A percentile compares a stretch with the other conserved stretches of the same genome.
phyloP scores from a whole-genome alignment of 495 filamentous ascomycete genomes.

The Aspergillus diversus region DNA sequence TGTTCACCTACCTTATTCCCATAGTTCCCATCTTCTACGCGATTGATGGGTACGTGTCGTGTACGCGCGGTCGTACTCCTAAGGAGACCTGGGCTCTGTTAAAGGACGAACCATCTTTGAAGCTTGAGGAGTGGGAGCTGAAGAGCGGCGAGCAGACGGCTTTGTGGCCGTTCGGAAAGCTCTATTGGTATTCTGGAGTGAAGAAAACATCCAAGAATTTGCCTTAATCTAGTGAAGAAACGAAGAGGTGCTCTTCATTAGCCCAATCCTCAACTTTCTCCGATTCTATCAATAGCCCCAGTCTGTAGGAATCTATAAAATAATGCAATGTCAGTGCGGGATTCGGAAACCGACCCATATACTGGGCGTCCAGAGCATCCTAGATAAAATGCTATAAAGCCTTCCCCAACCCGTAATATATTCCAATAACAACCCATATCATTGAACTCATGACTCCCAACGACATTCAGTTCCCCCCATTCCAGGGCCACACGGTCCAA shows the following conservation, averaged over 20 bases:
- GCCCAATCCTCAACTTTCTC: not conserved
- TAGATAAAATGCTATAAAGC: not conserved
- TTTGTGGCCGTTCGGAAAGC: slow-evolving; percentile 1
- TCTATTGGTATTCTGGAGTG: not conserved
- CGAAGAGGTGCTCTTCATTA: too few species aligned
- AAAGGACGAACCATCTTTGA: not conserved
- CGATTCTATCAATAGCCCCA: not conserved
- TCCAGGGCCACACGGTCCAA: not conserved
- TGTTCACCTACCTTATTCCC: not conserved
- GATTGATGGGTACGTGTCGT: slow-evolving; percentile 1
- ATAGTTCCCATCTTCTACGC: not conserved
- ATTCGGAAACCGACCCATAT: not conserved
- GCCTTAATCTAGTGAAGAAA: too few species aligned
- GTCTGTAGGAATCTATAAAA: not conserved
- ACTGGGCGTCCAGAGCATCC: not conserved
- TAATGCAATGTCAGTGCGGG: not conserved
- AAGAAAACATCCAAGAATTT: too few species aligned
- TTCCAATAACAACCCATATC: not conserved
- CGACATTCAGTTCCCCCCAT: not conserved
- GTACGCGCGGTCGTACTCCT: not conserved
- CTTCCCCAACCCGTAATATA: not conserved
- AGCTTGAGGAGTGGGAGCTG: not conserved
- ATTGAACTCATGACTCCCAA: not conserved
- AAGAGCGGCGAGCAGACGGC: slow-evolving; percentile 5
- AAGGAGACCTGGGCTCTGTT: not conserved